These are phyloP conservation scores for Penicillium sp. DNA, from an alignment of 2,329 filamentous ascomycete genomes.

Conservation along the genomic window DNA sequence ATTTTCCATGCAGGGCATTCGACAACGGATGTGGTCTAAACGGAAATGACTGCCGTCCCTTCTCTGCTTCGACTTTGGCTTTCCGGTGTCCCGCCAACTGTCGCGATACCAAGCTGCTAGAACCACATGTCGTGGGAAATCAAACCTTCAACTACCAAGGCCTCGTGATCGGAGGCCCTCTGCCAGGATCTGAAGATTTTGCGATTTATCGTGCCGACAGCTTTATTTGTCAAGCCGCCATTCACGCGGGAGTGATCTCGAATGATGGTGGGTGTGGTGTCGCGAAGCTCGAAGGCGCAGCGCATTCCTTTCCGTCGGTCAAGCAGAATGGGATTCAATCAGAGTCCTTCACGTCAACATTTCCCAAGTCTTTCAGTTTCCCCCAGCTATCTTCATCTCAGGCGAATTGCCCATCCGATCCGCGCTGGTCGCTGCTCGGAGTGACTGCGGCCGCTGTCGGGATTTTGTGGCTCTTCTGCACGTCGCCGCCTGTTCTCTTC, in stretches of 20 bases:
- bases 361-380: conserved; percentile 85
- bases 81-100: conserved; percentile 62
- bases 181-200: conserved; percentile 35
- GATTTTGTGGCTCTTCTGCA: conserved; percentile 77
- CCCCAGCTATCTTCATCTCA: conserved; percentile 56
- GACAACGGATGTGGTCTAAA: conserved; percentile 56
- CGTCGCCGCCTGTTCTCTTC: conserved; percentile 79
- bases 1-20: conserved; percentile 31
- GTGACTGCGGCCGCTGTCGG: conserved; percentile 79
- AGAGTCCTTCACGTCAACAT: conserved; percentile 79
- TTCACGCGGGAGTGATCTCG: conserved; percentile 77
- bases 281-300: conserved; percentile 70
- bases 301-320: conserved; percentile 63
- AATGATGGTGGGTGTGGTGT: conserved; percentile 82
- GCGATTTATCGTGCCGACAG: conserved; percentile 84
- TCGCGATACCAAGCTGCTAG: conserved; percentile 47
- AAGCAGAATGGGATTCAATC: conserved; percentile 74
- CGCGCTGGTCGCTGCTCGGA: conserved; percentile 79
- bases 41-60: conserved; percentile 58
- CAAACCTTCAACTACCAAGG: conserved; percentile 53
- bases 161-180: conserved; percentile 55
- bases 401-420: conserved; percentile 70
- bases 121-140: conserved; percentile 55
- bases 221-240: conserved; percentile 80
- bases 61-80: conserved; percentile 52